These are phyloP conservation scores for Coprinellus micaceus DNA, from an alignment of 768 basidiomycete genomes.

Conservation along the genomic window DNA sequence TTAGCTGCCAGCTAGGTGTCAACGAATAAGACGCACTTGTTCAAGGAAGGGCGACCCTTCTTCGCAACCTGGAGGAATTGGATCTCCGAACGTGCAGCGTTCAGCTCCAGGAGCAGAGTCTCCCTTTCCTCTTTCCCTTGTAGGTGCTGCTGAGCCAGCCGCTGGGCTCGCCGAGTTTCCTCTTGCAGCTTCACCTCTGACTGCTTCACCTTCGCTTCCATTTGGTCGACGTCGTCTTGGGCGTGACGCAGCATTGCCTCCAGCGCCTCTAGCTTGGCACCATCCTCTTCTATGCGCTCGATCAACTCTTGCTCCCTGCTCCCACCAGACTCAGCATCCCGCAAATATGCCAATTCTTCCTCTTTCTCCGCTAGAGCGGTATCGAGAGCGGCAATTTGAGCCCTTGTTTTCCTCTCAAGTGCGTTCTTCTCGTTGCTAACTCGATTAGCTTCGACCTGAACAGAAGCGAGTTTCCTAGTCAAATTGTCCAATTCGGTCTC, in stretches of 20 bases:
- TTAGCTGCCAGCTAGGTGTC: background rate
- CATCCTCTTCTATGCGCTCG: conserved; percentile 70
- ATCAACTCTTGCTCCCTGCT: conserved; percentile 59
- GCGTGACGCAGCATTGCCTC: conserved; percentile 45
- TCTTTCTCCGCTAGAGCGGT: conserved; percentile 50
- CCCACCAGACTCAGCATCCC: conserved; percentile 33
- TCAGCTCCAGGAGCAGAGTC: conserved; percentile 40
- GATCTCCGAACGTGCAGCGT: conserved; percentile 34
- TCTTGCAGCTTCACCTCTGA: conserved; percentile 37
- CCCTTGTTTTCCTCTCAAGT: conserved; percentile 42
- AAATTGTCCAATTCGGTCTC: conserved; percentile 40
- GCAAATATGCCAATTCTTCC: conserved; percentile 51
- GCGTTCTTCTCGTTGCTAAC: conserved; percentile 60
- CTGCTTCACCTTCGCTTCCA: conserved; percentile 37
- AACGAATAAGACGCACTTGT: conserved; percentile 12
- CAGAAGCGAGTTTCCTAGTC: conserved; percentile 46
- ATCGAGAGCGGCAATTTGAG: conserved; percentile 42
- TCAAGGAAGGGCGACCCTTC: conserved; percentile 23
- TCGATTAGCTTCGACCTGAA: conserved; percentile 46
- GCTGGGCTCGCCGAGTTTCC: conserved; percentile 37
- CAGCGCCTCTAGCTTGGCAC: conserved; percentile 57
- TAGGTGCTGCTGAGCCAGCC: conserved; percentile 39
- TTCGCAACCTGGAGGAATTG: conserved; percentile 21
- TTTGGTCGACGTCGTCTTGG: conserved; percentile 33
- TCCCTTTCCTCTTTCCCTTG: conserved; percentile 56